Evolutionary conservation across 2,329 filamentous ascomycete genomes (phyloP).

Genomic region (Pseudogymnoascus sp.): DNA sequence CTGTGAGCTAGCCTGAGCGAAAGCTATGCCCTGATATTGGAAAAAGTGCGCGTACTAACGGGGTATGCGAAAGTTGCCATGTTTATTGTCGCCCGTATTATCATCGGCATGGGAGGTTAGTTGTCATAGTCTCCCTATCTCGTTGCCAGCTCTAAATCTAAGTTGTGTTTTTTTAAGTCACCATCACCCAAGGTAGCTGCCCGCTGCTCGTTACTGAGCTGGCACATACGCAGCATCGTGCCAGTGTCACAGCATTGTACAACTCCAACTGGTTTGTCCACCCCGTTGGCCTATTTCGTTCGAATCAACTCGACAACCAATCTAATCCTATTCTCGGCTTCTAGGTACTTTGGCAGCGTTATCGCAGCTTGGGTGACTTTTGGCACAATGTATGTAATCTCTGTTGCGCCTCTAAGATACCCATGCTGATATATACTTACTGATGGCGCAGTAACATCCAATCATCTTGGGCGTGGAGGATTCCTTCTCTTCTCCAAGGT

Average conservation of each 20-base stretch:
- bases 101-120: too few species aligned
- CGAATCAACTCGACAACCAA: constrained; percentile 10
- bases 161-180: too few species aligned
- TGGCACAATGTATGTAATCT: constrained; percentile 27
- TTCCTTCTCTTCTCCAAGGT: constrained; percentile 37
- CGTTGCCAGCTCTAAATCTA: too few species aligned
- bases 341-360: constrained; percentile 33
- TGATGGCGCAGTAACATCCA: constrained; percentile 35
- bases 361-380: constrained; percentile 35
- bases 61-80: too few species aligned
- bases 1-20: too few species aligned
- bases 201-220: constrained; percentile 46
- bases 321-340: not conserved
- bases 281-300: not conserved
- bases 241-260: constrained; percentile 46
- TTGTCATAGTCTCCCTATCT: too few species aligned
- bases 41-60: too few species aligned
- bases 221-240: constrained; percentile 46
- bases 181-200: constrained; percentile 19
- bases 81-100: too few species aligned
- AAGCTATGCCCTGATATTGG: too few species aligned
- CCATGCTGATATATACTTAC: constrained; percentile 24
- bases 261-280: constrained; percentile 36
- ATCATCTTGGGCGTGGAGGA: constrained; percentile 32
- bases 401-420: constrained; percentile 26